Conservation (phyloP, 768 basidiomycete genomes). For the Tephrocybe sp. region DNA sequence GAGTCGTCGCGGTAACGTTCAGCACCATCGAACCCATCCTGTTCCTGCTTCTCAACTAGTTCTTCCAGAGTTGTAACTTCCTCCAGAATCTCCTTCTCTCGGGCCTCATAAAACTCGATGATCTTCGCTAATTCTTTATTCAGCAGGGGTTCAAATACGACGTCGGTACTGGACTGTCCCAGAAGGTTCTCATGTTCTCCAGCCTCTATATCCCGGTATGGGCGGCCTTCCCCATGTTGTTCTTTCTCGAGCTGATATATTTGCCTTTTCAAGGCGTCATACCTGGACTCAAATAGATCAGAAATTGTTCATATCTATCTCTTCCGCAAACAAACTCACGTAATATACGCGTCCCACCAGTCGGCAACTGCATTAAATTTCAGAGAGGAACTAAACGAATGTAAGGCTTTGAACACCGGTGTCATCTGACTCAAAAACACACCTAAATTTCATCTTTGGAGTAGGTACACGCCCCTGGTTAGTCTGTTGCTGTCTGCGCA, state of each 20-base stretch:
- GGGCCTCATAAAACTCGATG: conserved; percentile 68
- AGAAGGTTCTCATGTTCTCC: conserved; percentile 61
- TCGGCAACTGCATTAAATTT: conserved; percentile 91
- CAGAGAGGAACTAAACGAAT: conserved; percentile 60
- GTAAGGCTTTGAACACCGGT: background rate
- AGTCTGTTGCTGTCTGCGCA: conserved; percentile 20
- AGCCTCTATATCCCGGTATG: conserved; percentile 58
- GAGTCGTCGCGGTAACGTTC: conserved; percentile 59
- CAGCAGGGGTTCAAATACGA: conserved; percentile 68
- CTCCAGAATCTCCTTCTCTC: conserved; percentile 68
- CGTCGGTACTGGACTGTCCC: conserved; percentile 43
- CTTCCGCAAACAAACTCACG: conserved; percentile 43
- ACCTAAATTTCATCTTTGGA: conserved; percentile 63
- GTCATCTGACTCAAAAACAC: conserved; percentile 12
- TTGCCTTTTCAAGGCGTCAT: conserved; percentile 79
- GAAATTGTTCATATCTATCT: background rate
- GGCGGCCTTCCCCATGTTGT: conserved; percentile 43
- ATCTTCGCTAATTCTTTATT: conserved; percentile 86
- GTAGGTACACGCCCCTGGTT: conserved; percentile 18
- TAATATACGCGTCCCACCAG: conserved; percentile 92
- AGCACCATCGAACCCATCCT: conserved; percentile 46
- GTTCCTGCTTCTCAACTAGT: conserved; percentile 58
- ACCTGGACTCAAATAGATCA: conserved; percentile 39
- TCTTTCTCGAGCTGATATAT: conserved; percentile 87
- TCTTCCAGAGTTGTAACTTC: conserved; percentile 59